Evolutionary conservation across 176 grass and related monocot species (phyloP).

Genomic region (Zizania latifolia): DNA sequence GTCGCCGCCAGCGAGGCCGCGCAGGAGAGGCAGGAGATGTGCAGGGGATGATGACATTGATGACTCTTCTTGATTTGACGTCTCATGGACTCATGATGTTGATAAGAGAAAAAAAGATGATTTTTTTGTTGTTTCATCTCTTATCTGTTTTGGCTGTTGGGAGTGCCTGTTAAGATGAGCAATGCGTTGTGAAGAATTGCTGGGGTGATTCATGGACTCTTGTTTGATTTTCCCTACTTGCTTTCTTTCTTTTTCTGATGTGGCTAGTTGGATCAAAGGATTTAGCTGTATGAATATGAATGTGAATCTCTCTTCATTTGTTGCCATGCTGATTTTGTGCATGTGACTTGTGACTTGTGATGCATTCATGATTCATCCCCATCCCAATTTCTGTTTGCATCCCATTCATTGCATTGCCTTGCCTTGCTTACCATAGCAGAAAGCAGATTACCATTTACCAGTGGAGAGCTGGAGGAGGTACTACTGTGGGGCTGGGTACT

Average conservation of each 20-base stretch:
- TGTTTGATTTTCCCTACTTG: not conserved
- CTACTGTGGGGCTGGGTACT: not conserved
- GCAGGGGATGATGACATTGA: slow-evolving; percentile 45
- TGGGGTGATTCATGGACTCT: slow-evolving; percentile 16
- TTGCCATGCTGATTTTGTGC: not conserved
- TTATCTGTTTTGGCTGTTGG: not conserved
- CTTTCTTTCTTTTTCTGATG: not conserved
- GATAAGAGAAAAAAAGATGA: not conserved
- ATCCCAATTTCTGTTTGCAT: not conserved
- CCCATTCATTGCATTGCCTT: not conserved
- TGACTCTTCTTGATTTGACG: not conserved
- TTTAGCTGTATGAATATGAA: not conserved
- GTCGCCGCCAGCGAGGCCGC: slow-evolving; percentile 31
- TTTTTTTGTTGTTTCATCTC: not conserved
- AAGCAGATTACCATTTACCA: too few relatives aligned
- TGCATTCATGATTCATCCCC: not conserved
- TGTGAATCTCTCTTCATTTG: not conserved
- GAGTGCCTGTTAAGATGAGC: slow-evolving; percentile 29
- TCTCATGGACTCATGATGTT: not conserved
- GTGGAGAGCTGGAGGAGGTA: not conserved
- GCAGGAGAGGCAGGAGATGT: slow-evolving; percentile 58
- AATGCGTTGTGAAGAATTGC: slow-evolving; percentile 24
- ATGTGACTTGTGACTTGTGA: not conserved
- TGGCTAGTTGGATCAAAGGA: slow-evolving; percentile 2
- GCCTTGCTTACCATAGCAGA: not conserved